Percentiles rank a stretch among this genome's conserved stretches.
phyloP scores from a whole-genome alignment of 441 rosid genomes.

The Pelargonium australe region DNA sequence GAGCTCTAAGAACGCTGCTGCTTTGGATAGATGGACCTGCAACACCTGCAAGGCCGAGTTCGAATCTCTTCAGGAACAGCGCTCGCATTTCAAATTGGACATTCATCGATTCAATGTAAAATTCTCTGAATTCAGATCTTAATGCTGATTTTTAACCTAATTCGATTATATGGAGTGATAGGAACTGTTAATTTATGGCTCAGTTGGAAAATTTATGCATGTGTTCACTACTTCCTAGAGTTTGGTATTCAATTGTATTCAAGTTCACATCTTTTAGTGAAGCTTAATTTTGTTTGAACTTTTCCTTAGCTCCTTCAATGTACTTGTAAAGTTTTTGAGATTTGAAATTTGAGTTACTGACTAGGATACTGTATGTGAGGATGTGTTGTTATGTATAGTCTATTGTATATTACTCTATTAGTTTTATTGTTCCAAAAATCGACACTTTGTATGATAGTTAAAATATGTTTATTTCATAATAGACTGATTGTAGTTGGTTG shows the following conservation, averaged over 20 bases:
- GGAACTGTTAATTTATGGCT: neutral
- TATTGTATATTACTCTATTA: no score
- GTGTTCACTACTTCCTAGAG: neutral
- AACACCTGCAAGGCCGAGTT: constrained; percentile 75
- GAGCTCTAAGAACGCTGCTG: constrained; percentile 26
- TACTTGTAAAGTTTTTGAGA: no score
- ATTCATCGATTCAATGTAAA: constrained; percentile 84
- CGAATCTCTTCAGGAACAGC: constrained; percentile 80
- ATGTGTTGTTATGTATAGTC: no score
- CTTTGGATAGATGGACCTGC: constrained; percentile 72
- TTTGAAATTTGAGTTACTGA: no score
- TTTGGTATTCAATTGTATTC: neutral
- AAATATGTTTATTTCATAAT: no score
- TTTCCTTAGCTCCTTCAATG: no score
- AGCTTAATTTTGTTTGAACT: neutral
- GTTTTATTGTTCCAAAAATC: no score
- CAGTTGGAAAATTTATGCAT: neutral
- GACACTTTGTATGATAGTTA: no score
- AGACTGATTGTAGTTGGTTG: no score
- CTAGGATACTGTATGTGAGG: no score
- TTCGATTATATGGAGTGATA: neutral
- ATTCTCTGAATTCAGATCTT: neutral
- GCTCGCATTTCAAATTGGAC: constrained; percentile 87
- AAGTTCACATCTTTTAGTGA: neutral
- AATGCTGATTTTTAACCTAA: neutral